Evolutionary conservation across 169 alveolate genomes (phyloP), one percentile per base, ranked within the genome.

Genomic region (Eimeria sp.): DNA sequence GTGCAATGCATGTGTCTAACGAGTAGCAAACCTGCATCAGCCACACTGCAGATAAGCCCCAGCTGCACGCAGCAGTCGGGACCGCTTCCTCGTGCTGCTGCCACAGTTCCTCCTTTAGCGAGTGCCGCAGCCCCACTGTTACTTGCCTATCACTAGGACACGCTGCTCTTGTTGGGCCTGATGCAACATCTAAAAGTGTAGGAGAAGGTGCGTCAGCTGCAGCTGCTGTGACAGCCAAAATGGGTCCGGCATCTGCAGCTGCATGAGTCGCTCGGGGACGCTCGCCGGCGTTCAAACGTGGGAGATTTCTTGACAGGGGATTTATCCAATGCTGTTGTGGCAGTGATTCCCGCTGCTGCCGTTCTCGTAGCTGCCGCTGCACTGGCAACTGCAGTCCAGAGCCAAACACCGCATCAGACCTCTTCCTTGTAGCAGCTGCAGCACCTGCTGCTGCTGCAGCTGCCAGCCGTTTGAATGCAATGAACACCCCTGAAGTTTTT

Each of bases 31-130:
- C 13, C 57, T 58, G 91, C 70, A 57, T 58, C 6, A 83, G 34
- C 76, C 91, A 58, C 40, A 58, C 51, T 25, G 91, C 70, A 54
- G 91, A 51, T 18, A 51, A 27, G 16, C 75, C 91, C 57, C 76
- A n/a, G n/a, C 76, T 83, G 91, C 76, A 57, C 27, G 58, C 91
- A 57, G 91, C 91, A 57, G 57, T 83, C 54, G 40, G 91, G 18
- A n/a, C 47, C 22, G n/a, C 47, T 49, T 51, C 47, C 4, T 14
- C 57, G 3, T 3, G 83, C 30, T 40, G 57, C 27, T 14, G 65
- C 61, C 63, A 78, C 18, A 22, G 13, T 78, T n/a, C 88, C 70
- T 67, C 67, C 47, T 78, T 49, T 4, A 40, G 83, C 49, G 22
- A 47, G 9, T 25, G 47, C 47, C 25, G 78, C 83, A 73, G 51